These are phyloP conservation scores for Acorus calamus DNA, from an alignment of 106 monocot species.

Conservation along the genomic window DNA sequence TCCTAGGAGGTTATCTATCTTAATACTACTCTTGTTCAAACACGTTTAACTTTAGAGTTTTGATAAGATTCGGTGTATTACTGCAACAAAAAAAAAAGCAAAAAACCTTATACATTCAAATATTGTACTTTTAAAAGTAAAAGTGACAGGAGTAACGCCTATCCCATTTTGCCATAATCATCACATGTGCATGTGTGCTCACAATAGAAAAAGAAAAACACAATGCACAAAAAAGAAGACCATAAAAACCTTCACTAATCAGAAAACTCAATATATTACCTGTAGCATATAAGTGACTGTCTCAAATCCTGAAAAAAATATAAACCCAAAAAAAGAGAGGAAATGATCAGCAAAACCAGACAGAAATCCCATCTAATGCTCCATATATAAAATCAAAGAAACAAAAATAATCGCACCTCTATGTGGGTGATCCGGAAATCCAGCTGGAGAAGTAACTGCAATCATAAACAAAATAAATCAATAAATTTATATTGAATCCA, in stretches of 20 bases:
- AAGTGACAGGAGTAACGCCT: too few relatives aligned
- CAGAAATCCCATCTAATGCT: not conserved
- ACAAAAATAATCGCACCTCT: constrained; percentile 29
- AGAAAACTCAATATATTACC: constrained; percentile 21
- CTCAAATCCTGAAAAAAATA: constrained; percentile 50
- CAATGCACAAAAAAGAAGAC: not conserved
- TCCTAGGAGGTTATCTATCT: too few relatives aligned
- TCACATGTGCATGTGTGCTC: too few relatives aligned
- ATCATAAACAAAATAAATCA: constrained; percentile 1
- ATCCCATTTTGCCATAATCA: too few relatives aligned
- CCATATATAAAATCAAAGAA: not conserved
- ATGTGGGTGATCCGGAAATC: constrained; percentile 75
- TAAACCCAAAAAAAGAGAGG: not conserved
- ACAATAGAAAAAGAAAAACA: too few relatives aligned
- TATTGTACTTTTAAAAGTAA: too few relatives aligned
- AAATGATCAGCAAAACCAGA: not conserved
- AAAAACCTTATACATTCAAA: too few relatives aligned
- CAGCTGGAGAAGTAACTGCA: constrained; percentile 51
- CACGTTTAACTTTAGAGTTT: too few relatives aligned
- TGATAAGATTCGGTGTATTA: too few relatives aligned
- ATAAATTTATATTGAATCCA: not conserved
- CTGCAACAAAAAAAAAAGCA: too few relatives aligned
- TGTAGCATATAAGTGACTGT: constrained; percentile 85
- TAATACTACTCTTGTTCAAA: too few relatives aligned
- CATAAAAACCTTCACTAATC: not conserved